These are phyloP conservation scores for Grammothele lineata DNA, from an alignment of 768 basidiomycete genomes.

Conservation along the genomic window DNA sequence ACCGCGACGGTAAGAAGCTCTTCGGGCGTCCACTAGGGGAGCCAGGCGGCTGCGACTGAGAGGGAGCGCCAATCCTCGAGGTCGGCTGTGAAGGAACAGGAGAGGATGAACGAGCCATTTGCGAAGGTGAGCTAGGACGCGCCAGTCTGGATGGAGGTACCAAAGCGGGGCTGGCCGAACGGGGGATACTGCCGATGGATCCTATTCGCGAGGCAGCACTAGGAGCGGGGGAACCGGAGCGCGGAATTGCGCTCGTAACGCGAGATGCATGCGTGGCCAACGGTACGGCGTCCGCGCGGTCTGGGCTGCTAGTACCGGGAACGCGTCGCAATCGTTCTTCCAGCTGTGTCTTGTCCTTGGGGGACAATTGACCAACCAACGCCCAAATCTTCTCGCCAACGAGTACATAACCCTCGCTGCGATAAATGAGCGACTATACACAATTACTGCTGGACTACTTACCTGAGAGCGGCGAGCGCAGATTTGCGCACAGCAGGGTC, in stretches of 20 bases:
- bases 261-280: slow-evolving; percentile 47
- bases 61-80: slow-evolving; percentile 18
- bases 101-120: slow-evolving; percentile 43
- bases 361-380: slow-evolving; percentile 65
- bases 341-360: slow-evolving; percentile 89
- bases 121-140: slow-evolving; percentile 40
- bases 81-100: slow-evolving; percentile 15
- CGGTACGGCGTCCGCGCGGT: slow-evolving; percentile 37
- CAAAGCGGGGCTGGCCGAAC: slow-evolving; percentile 46
- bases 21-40: slow-evolving; percentile 53
- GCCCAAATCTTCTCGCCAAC: slow-evolving; percentile 86
- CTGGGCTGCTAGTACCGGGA: slow-evolving; percentile 56
- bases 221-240: slow-evolving; percentile 48
- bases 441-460: slow-evolving; percentile 18
- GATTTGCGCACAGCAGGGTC: slow-evolving; percentile 88
- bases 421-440: neutral
- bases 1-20: slow-evolving; percentile 69
- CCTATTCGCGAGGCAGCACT: slow-evolving; percentile 32
- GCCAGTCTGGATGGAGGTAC: slow-evolving; percentile 36
- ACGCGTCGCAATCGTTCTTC: slow-evolving; percentile 86
- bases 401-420: slow-evolving; percentile 75
- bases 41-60: slow-evolving; percentile 28
- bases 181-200: slow-evolving; percentile 44
- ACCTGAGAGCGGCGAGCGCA: slow-evolving; percentile 79
- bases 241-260: slow-evolving; percentile 40